A percentile compares a stretch with the other conserved stretches of the same genome.
phyloP scores from a whole-genome alignment of 352 stramenopile species.

The Pythium plurisporium region DNA sequence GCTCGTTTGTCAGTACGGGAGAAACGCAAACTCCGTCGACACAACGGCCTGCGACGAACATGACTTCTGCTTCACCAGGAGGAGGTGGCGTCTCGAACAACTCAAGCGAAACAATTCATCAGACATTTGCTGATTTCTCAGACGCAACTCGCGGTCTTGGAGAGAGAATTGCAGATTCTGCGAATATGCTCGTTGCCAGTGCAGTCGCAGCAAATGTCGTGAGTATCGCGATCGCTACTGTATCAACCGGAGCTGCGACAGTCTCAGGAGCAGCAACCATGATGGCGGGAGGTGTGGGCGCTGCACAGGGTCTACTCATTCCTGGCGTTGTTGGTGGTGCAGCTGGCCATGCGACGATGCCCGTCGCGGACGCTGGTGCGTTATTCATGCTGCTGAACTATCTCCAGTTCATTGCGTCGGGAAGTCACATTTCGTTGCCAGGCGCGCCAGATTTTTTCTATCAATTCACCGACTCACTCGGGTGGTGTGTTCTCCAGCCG shows the following conservation, averaged over 20 bases:
- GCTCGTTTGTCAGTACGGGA: not conserved
- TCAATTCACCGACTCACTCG: constrained; percentile 66
- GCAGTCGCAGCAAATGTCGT: constrained; percentile 51
- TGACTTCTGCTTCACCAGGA: not conserved
- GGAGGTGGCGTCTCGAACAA: constrained; percentile 1
- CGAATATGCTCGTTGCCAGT: constrained; percentile 50
- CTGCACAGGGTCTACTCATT: constrained; percentile 11
- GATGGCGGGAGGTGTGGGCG: not conserved
- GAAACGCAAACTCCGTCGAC: not conserved
- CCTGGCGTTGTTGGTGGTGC: constrained; percentile 11
- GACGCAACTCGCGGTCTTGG: constrained; percentile 14
- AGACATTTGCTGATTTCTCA: constrained; percentile 22
- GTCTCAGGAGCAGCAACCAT: constrained; percentile 23
- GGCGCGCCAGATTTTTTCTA: constrained; percentile 56
- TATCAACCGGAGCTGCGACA: constrained; percentile 29
- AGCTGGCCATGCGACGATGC: constrained; percentile 10
- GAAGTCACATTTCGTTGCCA: constrained; percentile 57
- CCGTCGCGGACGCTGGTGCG: constrained; percentile 43
- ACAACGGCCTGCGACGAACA: no score
- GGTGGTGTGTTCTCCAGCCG: constrained; percentile 53
- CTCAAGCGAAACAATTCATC: constrained; percentile 2
- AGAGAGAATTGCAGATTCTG: constrained; percentile 33
- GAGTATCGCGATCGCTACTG: constrained; percentile 37
- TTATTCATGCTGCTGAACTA: constrained; percentile 68
- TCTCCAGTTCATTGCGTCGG: constrained; percentile 64